Percentiles rank a stretch among this genome's conserved stretches.
These are phyloP conservation scores for Pisolithus sp. DNA, from an alignment of 768 basidiomycete genomes.

Conservation along the genomic window DNA sequence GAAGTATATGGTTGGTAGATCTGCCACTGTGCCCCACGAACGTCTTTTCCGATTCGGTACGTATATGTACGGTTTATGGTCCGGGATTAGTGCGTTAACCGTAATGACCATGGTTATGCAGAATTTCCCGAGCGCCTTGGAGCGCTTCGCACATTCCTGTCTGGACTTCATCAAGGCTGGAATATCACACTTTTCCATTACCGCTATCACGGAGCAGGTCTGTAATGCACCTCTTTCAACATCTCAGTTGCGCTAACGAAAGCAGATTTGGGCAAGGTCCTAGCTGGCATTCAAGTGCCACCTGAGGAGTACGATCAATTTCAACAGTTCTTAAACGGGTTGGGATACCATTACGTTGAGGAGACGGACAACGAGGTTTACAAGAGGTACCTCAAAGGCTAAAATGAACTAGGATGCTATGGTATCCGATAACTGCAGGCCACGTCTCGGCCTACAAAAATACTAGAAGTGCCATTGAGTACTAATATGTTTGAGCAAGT, in stretches of 20 bases:
- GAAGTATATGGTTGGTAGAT: constrained; percentile 92
- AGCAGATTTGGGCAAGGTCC: constrained; percentile 83
- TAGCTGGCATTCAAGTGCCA: constrained; percentile 92
- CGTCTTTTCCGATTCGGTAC: constrained; percentile 88
- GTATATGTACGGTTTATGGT: constrained; percentile 26
- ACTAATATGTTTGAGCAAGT: no score
- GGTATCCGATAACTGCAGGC: not conserved
- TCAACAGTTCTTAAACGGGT: constrained; percentile 61
- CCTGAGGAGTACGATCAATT: constrained; percentile 60
- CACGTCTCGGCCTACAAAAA: no score
- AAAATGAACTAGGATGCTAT: constrained; percentile 1
- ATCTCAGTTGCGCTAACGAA: constrained; percentile 1
- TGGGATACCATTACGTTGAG: constrained; percentile 87
- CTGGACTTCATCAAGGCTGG: constrained; percentile 78
- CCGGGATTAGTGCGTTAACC: not conserved
- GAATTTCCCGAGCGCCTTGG: constrained; percentile 96
- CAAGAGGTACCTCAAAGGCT: constrained; percentile 56
- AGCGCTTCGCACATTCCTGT: constrained; percentile 85
- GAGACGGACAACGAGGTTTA: constrained; percentile 89
- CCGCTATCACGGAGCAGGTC: constrained; percentile 94
- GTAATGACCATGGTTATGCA: constrained; percentile 24
- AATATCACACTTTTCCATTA: constrained; percentile 98
- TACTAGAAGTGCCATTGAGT: no score
- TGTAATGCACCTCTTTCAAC: constrained; percentile 20
- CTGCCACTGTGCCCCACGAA: constrained; percentile 71